Percentiles rank a stretch among this genome's conserved stretches.
Evolutionary conservation across 305 asterid species (phyloP).

Genomic region (Rubia peregrina): DNA sequence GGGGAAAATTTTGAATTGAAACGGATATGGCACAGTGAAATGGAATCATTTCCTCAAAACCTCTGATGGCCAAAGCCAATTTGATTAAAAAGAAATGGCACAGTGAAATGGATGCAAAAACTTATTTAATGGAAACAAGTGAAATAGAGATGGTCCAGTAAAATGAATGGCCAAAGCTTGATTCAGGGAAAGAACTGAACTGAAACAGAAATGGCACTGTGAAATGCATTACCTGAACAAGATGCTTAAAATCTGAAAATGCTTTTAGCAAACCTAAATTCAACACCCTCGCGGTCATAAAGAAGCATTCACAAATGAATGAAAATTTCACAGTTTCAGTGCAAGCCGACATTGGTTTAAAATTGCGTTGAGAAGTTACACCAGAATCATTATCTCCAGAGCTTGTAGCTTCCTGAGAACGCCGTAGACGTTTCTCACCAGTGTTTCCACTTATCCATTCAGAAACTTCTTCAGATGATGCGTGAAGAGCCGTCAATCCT

Average conservation of each 20-base stretch:
- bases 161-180: neutral
- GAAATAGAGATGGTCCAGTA: neutral
- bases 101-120: neutral
- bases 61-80: neutral
- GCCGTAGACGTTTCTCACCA: constrained; percentile 50
- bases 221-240: constrained; percentile 63
- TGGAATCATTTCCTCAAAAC: neutral
- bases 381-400: constrained; percentile 45
- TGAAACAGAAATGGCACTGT: neutral
- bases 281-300: constrained; percentile 95
- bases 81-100: neutral
- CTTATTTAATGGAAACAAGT: neutral
- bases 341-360: constrained; percentile 28
- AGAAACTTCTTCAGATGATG: constrained; percentile 89
- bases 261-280: constrained; percentile 91
- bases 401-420: constrained; percentile 70
- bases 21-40: neutral
- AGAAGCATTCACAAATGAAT: constrained; percentile 95
- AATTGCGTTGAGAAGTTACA: constrained; percentile 29
- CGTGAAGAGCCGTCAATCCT: constrained; percentile 82
- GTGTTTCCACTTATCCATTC: constrained; percentile 53
- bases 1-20: neutral
- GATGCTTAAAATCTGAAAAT: constrained; percentile 90
- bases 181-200: neutral
- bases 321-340: constrained; percentile 57